Evolutionary conservation across 1,284 basidiomycete species (phyloP), one percentile per base, ranked within the genome.

Genomic region (Naganishia liquefaciens): DNA sequence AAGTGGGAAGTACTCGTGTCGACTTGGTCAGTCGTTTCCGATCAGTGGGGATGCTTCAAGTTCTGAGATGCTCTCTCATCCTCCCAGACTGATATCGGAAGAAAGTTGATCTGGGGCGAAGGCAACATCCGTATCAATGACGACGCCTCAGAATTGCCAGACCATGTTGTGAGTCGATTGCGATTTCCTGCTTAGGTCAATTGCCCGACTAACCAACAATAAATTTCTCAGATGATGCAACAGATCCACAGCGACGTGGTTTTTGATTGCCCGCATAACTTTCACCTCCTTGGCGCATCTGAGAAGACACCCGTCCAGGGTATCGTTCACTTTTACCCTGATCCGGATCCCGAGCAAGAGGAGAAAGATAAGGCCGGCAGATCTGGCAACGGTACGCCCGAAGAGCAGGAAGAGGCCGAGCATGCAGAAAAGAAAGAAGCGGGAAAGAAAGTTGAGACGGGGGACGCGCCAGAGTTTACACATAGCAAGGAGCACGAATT

Each of bases 221-320:
- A 6, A 19, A 5, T 2, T 9, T 17, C 11, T 2, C 62, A 71
- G 70, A 65, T 69, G 54, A 70, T 70, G 55, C 70, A 72, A 58
- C 71, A 73, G 64, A 71, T 73, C 19, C 72, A 73, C 64, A 55
- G 65, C 33, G 72, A 73, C 49, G 67, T 68, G 54, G 70, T 72
- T 28, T 49, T 62, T 19, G 54, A 62, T 5, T 71, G 11, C 72
- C 72, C 13, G 58, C 66, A 5, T 54, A 50, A n/a, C 2, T 73
- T 73, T 53, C 54, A 68, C 9, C 63, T 73, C 21, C 66, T 73
- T 17, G 72, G 68, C 0, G 68, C 55, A 9, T 72, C 71, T 11
- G 66, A 70, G 43, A 64, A 65, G 47, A 68, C 67, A 19, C 68
- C 68, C 0, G 63, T 73, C 0, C 70, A 73, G 60, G 66, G 68